phyloP scores from a whole-genome alignment of 306 rosid genomes.

The Morella rubra region DNA sequence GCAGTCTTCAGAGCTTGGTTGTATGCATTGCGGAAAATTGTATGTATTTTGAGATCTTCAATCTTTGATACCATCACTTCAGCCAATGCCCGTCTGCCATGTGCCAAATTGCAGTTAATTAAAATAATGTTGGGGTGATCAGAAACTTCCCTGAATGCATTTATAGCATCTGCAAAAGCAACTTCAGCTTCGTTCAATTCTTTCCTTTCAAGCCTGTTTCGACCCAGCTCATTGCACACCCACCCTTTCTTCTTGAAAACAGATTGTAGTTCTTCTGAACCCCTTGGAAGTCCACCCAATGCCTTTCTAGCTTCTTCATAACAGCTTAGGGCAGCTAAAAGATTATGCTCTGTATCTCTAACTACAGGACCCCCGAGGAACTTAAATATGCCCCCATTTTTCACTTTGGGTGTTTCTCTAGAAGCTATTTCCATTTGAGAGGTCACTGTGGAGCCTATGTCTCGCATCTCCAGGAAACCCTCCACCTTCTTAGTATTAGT shows the following conservation, averaged over 20 bases:
- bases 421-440: conserved; percentile 44
- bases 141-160: conserved; percentile 83
- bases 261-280: conserved; percentile 67
- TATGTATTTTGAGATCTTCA: conserved; percentile 54
- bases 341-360: conserved; percentile 62
- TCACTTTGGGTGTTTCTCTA: conserved; percentile 44
- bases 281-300: conserved; percentile 60
- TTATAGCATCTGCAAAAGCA: conserved; percentile 77
- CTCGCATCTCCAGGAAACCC: conserved; percentile 29
- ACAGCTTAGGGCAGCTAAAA: conserved; percentile 67
- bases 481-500: conserved; percentile 38
- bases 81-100: conserved; percentile 90
- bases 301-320: conserved; percentile 80
- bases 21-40: conserved; percentile 59
- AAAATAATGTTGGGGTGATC: conserved; percentile 88
- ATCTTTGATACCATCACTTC: conserved; percentile 78
- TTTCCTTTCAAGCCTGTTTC: conserved; percentile 70
- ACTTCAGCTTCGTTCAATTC: conserved; percentile 75
- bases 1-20: conserved; percentile 71
- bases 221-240: conserved; percentile 92
- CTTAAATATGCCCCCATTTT: conserved; percentile 88
- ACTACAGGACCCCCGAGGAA: conserved; percentile 64
- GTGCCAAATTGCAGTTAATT: conserved; percentile 90
- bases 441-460: conserved; percentile 27
- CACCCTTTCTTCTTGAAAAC: conserved; percentile 80